These are phyloP conservation scores for Teratosphaeria zuluensis DNA, from an alignment of 2,329 filamentous ascomycete genomes.

Conservation along the genomic window DNA sequence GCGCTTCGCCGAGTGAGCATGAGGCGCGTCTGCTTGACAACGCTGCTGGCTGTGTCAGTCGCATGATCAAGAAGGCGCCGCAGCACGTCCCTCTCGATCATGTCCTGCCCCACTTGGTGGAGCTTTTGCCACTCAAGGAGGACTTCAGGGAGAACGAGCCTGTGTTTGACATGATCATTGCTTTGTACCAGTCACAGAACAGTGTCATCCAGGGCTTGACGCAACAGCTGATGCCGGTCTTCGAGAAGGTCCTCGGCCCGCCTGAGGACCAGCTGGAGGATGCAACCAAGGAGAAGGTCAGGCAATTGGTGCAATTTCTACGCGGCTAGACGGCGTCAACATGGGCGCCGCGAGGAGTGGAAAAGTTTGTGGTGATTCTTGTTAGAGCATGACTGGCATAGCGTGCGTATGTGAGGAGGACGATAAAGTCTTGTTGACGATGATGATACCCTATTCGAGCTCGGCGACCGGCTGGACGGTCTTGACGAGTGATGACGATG, in stretches of 20 bases:
- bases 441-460: not conserved
- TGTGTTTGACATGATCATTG: conserved; percentile 80
- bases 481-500: not conserved
- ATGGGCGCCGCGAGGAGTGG: not conserved
- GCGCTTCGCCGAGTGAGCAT: conserved; percentile 25
- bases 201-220: conserved; percentile 61
- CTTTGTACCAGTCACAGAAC: conserved; percentile 67
- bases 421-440: not conserved
- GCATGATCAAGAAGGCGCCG: conserved; percentile 87
- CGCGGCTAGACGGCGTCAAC: not conserved
- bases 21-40: conserved; percentile 85
- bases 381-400: not conserved
- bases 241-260: conserved; percentile 61
- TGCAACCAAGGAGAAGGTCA: conserved; percentile 57
- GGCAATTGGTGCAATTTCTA: conserved; percentile 49
- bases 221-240: conserved; percentile 57
- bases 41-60: conserved; percentile 77
- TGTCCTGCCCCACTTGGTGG: conserved; percentile 70
- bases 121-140: conserved; percentile 75
- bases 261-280: conserved; percentile 68
- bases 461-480: not conserved
- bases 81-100: conserved; percentile 70
- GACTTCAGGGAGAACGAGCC: conserved; percentile 96
- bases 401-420: not conserved
- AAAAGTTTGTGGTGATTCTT: not conserved